Base-by-base conservation (phyloP, 441 rosid species). In the Croton setiger region DNA sequence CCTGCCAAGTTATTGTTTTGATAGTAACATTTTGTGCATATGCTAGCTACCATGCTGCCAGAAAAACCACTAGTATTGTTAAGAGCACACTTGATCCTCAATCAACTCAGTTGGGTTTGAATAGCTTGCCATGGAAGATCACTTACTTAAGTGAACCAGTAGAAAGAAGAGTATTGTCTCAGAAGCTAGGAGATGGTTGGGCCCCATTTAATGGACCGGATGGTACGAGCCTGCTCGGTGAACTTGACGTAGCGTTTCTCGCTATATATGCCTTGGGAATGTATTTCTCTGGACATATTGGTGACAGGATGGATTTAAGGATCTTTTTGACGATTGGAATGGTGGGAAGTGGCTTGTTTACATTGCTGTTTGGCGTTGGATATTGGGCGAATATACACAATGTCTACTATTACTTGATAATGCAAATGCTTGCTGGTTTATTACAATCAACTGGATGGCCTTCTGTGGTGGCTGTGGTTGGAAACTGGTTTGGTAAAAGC, bases 361-460 rank as follows among this genome's bases (percentile, higher is more conserved):
- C 98, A 39, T 85, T 84, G 10, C 80, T 94, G 4, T 94, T 92
- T 43, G 99, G 99, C 5, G 77, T 81, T 17, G 99, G 93, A 37
- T 94, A 85, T 13, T 94, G 98, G 98, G 84, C 81, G 12, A 81
- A 83, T 36, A 53, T 94, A 44, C 99, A 94, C 58, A 85, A 63
- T 67, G 87, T 86, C 66, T 87, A 83, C 77, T 92, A 84, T 62
- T 94, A 75, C 75, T 74, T 94, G 68, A 68, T 78, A 5, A 68
- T 80, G 49, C 99, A 94, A 74, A 86, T 90, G 94, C 59, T 87
- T 47, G 97, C 97, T 0, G 99, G 97, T 17, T 73, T 94, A 79
- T 89, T 90, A 78, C 98, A 94, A 73, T 94, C 99, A 56, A 85
- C 96, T 3, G 98, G 99, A 31, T 94, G 99, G 99, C 99, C 99